Conservation (phyloP, 2,329 filamentous ascomycete genomes). For the Arachnopeziza araneosa region DNA sequence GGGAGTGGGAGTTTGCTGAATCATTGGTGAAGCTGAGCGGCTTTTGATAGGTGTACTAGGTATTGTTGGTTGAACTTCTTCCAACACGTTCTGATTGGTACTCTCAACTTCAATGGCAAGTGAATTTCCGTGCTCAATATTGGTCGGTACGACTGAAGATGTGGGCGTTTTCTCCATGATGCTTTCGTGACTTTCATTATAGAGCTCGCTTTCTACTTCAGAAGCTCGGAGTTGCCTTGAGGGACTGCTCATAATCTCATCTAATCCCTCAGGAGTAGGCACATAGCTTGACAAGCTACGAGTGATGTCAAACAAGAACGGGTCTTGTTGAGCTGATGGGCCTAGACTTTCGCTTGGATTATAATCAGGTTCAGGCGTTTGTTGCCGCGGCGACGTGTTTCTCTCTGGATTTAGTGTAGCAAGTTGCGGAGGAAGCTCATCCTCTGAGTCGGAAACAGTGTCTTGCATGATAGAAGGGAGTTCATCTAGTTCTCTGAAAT, state of each 20-base stretch:
- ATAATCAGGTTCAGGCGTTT: neutral
- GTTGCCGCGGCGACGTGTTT: neutral
- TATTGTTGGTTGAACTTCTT: neutral
- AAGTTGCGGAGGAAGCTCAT: slow-evolving; percentile 12
- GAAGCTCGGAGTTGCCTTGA: slow-evolving; percentile 6
- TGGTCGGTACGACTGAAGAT: neutral
- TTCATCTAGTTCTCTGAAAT: neutral
- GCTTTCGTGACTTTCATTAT: neutral
- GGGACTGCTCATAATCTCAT: neutral
- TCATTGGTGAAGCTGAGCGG: neutral
- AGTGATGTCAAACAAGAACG: slow-evolving; percentile 5
- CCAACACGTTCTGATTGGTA: neutral
- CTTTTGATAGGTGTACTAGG: slow-evolving; percentile 9
- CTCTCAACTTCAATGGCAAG: neutral
- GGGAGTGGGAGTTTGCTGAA: slow-evolving; percentile 1
- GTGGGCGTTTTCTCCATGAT: neutral
- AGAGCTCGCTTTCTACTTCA: neutral
- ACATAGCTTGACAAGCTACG: slow-evolving; percentile 9
- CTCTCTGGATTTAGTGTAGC: neutral
- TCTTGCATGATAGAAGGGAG: neutral
- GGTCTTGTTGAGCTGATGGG: slow-evolving; percentile 20
- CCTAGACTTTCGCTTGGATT: slow-evolving; percentile 7
- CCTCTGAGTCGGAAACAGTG: neutral
- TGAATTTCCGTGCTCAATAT: neutral
- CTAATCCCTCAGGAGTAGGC: neutral